phyloP scores from a whole-genome alignment of 192 early-diverging fungal species.

The Gonapodya prolifera region DNA sequence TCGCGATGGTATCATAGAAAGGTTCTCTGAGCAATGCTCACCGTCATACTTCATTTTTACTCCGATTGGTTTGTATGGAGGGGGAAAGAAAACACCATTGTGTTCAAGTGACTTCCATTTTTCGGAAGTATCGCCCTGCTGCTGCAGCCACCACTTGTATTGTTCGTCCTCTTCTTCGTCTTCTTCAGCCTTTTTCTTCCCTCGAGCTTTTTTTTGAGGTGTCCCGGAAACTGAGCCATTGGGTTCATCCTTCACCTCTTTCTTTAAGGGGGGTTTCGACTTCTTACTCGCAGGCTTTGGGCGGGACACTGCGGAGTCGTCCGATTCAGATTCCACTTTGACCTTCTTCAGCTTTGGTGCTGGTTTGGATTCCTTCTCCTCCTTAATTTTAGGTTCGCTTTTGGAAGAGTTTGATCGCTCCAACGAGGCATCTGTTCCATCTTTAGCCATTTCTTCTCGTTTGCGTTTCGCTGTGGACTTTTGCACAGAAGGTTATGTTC shows the following conservation, averaged over 20 bases:
- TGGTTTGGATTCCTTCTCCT: not conserved
- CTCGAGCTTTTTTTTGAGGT: slow-evolving; percentile 8
- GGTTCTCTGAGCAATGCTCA: slow-evolving; percentile 4
- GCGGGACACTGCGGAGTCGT: not conserved
- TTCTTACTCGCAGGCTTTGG: not conserved
- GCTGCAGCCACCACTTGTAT: slow-evolving; percentile 9
- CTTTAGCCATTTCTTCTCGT: no score
- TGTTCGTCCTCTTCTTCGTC: slow-evolving; percentile 37
- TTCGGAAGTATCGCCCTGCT: slow-evolving; percentile 32
- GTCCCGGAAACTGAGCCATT: not conserved
- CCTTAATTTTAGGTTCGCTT: not conserved
- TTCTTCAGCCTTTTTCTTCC: slow-evolving; percentile 3
- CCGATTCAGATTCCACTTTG: not conserved
- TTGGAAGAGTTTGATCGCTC: no score
- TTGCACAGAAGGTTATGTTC: no score
- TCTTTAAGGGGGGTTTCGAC: not conserved
- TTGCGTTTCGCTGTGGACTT: no score
- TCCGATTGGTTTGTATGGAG: slow-evolving; percentile 77
- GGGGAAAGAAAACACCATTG: slow-evolving; percentile 81
- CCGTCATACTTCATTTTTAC: slow-evolving; percentile 81
- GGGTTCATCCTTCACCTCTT: slow-evolving; percentile 3
- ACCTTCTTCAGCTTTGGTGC: not conserved
- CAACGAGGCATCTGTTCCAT: no score
- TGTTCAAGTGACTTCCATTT: slow-evolving; percentile 87
- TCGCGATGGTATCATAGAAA: not conserved